Conservation (phyloP, 1,284 basidiomycete genomes). For the Apiotrichum siamense region DNA sequence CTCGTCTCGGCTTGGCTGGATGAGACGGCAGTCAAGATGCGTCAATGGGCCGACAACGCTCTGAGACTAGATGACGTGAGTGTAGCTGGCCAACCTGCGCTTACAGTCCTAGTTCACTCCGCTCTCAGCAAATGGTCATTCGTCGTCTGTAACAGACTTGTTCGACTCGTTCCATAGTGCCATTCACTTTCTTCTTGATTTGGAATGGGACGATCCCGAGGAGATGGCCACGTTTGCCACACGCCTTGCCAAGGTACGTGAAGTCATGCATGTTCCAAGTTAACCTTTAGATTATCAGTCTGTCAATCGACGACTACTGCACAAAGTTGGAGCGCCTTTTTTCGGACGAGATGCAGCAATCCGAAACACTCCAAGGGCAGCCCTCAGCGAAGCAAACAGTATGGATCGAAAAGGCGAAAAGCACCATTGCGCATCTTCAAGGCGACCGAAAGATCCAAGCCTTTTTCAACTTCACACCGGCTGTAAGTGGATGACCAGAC, state of each 20-base stretch:
- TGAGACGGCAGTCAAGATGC: conserved; percentile 84
- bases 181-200: conserved; percentile 75
- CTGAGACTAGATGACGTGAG: conserved; percentile 77
- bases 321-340: conserved; percentile 80
- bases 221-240: conserved; percentile 89
- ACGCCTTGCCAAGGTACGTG: conserved; percentile 66
- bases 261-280: background rate
- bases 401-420: conserved; percentile 90
- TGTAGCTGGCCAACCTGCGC: background rate
- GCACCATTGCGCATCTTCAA: conserved; percentile 59
- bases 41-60: conserved; percentile 88
- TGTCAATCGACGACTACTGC: conserved; percentile 89
- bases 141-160: conserved; percentile 91
- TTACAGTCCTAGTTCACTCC: conserved; percentile 61
- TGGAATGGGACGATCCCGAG: conserved; percentile 87
- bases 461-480: conserved; percentile 80
- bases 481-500: conserved; percentile 37
- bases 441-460: conserved; percentile 68
- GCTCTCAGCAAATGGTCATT: conserved; percentile 75
- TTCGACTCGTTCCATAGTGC: conserved; percentile 92
- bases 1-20: conserved; percentile 85
- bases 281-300: conserved; percentile 67
- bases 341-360: conserved; percentile 70
- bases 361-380: background rate
- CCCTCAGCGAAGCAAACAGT: conserved; percentile 65